phyloP scores from a whole-genome alignment of 2,329 filamentous ascomycete genomes.

The Fusarium sp. region DNA sequence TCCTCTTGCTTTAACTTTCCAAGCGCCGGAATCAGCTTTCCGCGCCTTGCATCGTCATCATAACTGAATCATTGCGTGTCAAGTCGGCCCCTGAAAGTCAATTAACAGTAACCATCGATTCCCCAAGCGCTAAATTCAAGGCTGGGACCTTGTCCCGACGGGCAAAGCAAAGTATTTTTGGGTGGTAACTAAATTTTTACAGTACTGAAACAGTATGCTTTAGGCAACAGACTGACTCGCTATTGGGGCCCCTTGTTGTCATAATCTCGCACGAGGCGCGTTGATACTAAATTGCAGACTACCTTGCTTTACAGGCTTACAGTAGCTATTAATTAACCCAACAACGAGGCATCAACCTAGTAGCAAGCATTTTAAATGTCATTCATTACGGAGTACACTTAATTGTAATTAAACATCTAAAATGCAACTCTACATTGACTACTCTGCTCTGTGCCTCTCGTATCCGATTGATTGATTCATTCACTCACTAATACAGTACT shows the following conservation, averaged over 20 bases:
- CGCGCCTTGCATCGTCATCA: conserved; percentile 28
- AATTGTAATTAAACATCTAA: neutral
- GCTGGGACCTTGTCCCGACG: conserved; percentile 14
- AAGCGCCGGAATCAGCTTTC: conserved; percentile 21
- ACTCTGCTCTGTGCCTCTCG: neutral
- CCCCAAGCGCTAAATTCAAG: conserved; percentile 16
- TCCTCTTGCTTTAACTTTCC: conserved; percentile 3
- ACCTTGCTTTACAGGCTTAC: too few species aligned
- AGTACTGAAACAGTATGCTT: too few species aligned
- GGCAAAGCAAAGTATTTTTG: neutral
- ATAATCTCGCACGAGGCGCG: conserved; percentile 36
- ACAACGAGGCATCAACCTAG: conserved; percentile 24
- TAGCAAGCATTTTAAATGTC: neutral
- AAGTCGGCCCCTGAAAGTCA: conserved; percentile 34
- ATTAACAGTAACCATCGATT: conserved; percentile 7
- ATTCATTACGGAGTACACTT: conserved; percentile 13
- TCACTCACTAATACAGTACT: too few species aligned
- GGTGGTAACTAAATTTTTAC: neutral
- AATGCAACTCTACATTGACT: conserved; percentile 8
- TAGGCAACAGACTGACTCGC: conserved; percentile 28
- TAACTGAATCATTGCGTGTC: conserved; percentile 20
- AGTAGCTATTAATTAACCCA: too few species aligned
- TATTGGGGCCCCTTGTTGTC: conserved; percentile 7
- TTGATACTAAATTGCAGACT: conserved; percentile 29
- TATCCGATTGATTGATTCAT: neutral